Conservation (phyloP, 2,329 filamentous ascomycete species). For the Botrytis sinoallii region DNA sequence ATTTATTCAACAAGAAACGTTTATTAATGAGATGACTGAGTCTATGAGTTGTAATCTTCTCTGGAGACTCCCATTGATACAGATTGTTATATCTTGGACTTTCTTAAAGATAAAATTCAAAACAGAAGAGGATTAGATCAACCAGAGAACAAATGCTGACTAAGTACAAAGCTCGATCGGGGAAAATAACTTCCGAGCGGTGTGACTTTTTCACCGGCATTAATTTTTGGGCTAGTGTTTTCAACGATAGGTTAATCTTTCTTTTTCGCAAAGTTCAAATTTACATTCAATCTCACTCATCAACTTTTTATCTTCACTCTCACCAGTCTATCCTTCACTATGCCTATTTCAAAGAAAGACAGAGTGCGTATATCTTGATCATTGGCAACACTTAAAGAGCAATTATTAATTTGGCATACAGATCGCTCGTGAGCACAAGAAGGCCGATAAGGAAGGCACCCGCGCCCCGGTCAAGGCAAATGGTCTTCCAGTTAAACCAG, state of each 20-base stretch:
- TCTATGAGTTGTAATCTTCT: not conserved
- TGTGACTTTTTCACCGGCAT: not conserved
- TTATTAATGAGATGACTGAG: not conserved
- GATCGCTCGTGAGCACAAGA: slow-evolving; percentile 54
- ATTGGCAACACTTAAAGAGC: not conserved
- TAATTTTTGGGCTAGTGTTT: slow-evolving; percentile 1
- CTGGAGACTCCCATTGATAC: not conserved
- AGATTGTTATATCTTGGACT: not conserved
- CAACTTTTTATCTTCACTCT: not conserved
- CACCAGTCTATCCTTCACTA: slow-evolving; percentile 1
- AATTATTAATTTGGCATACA: slow-evolving; percentile 29
- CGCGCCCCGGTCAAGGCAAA: slow-evolving; percentile 53
- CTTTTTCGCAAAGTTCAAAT: slow-evolving; percentile 4
- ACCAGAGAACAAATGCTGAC: not conserved
- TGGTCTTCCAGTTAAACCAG: slow-evolving; percentile 52
- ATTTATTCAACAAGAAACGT: not conserved
- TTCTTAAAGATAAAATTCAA: not conserved
- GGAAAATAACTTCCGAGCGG: not conserved
- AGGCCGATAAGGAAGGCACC: slow-evolving; percentile 53
- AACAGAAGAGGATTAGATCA: not conserved
- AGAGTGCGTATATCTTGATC: slow-evolving; percentile 33
- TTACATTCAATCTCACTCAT: not conserved
- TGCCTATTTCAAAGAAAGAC: slow-evolving; percentile 50
- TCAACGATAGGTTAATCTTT: not conserved
- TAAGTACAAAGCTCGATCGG: not conserved